Conservation (phyloP, 139 green algal genomes). For the Haematococcus lacustris region DNA sequence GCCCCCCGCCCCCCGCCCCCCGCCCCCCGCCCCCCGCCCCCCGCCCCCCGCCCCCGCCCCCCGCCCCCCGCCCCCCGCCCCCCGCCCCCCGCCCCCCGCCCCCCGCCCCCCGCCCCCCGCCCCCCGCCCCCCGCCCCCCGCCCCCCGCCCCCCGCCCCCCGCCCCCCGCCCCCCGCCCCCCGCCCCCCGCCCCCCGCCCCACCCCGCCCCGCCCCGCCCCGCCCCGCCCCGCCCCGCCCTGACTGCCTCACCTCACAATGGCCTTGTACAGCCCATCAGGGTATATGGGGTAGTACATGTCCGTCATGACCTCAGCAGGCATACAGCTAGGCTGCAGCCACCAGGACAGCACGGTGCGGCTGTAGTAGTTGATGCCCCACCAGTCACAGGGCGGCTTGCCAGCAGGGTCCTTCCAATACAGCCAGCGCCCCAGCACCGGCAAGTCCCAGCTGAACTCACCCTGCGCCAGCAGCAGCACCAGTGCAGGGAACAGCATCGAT, state of each 20-base stretch:
- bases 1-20: too few relatives aligned
- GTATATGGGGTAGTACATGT: slow-evolving; percentile 80
- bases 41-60: neutral
- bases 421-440: slow-evolving; percentile 40
- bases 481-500: too few relatives aligned
- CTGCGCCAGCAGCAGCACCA: too few relatives aligned
- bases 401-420: slow-evolving; percentile 28
- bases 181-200: too few relatives aligned
- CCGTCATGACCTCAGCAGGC: slow-evolving; percentile 65
- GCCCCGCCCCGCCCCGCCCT: neutral
- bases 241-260: slow-evolving; percentile 14
- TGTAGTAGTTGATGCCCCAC: slow-evolving; percentile 64
- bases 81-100: neutral
- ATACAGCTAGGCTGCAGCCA: slow-evolving; percentile 37
- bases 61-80: neutral
- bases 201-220: neutral
- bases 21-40: neutral
- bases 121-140: too few relatives aligned
- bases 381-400: slow-evolving; percentile 50
- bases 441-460: slow-evolving; percentile 51
- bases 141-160: too few relatives aligned
- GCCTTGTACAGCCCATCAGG: slow-evolving; percentile 20
- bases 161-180: too few relatives aligned
- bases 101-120: neutral
- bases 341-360: slow-evolving; percentile 20